Evolutionary conservation across 1,139 yeast species (phyloP), one percentile per base, ranked within the genome.

Genomic region (Lodderomyces orthopsilosis): DNA sequence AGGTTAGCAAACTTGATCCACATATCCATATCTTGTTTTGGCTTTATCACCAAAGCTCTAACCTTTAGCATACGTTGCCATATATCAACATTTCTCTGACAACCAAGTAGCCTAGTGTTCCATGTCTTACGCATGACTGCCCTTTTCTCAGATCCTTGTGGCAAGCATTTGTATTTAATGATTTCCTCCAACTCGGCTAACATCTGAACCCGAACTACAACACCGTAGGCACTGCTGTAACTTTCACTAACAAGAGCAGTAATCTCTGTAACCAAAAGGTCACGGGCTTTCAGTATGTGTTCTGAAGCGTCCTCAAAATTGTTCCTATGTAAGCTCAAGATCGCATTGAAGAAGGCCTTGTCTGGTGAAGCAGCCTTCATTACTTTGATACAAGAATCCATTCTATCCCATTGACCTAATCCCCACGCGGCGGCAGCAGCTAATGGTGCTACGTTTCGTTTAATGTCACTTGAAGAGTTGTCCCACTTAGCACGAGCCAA

Each of bases 371-470:
- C 96, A 1, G 81, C 70, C 52, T 89, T 89, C 95, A 94, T 89
- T 0, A 87, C 96, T 48, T 81, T 74, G 45, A 91, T 90, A 57
- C 91, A 94, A 8, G 86, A 78, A 57, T 89, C 97, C 93, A 94
- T 91, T 56, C 89, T 75, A 55, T 90, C 97, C 98, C 98, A 94
- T 60, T 89, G 94, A 1, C 93, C 93, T 40, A 93, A 71, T n/a
- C 98, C 98, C 98, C 98, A 93, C 1, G 98, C 89, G 0, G 98
- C 98, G 2, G 98, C 98, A 0, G 98, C 98, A 0, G 98, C 98
- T 43, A 94, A 68, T 1, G 98, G 98, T 1, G 98, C 98, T 52
- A 94, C 91, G n/a, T 84, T 80, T 47, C 96, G 71, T 55, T 83
- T 79, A 40, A 81, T 81, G 22, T 88, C 96, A 39, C 81, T 75